Evolutionary conservation across 1,139 yeast species (phyloP).

Genomic region (Debaryomycetaceae sp.): DNA sequence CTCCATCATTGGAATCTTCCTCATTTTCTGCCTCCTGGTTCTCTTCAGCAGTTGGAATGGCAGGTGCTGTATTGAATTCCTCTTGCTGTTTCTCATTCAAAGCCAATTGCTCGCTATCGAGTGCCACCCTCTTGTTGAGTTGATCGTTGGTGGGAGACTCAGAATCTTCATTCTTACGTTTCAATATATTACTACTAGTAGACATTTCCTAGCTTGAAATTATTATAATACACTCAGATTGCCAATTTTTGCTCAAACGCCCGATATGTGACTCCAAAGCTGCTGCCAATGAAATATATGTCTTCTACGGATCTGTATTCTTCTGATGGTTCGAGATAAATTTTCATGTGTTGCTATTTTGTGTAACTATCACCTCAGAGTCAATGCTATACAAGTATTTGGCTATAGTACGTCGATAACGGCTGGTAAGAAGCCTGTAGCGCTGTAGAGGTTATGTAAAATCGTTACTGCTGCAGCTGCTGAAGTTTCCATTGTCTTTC

Average conservation of each 20-base stretch:
- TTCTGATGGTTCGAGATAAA: background rate
- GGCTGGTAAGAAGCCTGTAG: background rate
- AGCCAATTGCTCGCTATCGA: constrained; percentile 53
- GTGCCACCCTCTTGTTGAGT: constrained; percentile 62
- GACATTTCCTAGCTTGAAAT: constrained; percentile 13
- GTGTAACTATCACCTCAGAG: background rate
- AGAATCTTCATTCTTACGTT: constrained; percentile 64
- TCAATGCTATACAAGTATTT: background rate
- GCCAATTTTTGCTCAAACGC: background rate
- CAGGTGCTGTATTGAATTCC: constrained; percentile 42
- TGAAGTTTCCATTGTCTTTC: constrained; percentile 26
- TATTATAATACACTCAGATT: background rate
- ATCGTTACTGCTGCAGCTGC: constrained; percentile 6
- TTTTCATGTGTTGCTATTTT: background rate
- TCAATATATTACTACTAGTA: constrained; percentile 39
- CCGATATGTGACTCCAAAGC: background rate
- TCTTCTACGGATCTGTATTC: background rate
- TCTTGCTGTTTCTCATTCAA: constrained; percentile 33
- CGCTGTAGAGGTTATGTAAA: too few relatives aligned
- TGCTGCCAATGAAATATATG: background rate
- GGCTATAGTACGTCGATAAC: background rate
- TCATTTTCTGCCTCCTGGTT: background rate
- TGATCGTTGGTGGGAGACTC: constrained; percentile 37
- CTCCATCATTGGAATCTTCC: background rate
- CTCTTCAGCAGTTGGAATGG: constrained; percentile 13